Evolutionary conservation across 495 filamentous ascomycete genomes (phyloP).

Genomic region (Hypoxylon cercidicola): DNA sequence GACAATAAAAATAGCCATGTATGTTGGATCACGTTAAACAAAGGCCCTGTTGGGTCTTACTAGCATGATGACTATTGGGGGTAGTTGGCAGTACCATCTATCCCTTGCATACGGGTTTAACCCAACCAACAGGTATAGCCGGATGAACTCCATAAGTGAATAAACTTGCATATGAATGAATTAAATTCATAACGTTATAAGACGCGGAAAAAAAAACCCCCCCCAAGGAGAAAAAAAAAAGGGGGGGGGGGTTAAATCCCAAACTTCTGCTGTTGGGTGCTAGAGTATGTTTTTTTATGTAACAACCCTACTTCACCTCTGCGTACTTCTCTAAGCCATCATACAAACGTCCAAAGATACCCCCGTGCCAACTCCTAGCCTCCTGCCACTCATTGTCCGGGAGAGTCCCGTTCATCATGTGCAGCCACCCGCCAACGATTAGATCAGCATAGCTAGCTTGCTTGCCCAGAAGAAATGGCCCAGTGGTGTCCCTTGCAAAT

Average conservation of each 20-base stretch:
- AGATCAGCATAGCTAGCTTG: conserved; percentile 68
- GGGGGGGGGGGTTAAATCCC: no score
- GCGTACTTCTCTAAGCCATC: conserved; percentile 54
- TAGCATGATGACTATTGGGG: no score
- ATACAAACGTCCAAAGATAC: conserved; percentile 57
- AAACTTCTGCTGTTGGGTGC: no score
- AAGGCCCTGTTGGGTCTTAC: neutral
- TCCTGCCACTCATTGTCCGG: conserved; percentile 64
- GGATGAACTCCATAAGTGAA: no score
- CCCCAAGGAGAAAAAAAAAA: no score
- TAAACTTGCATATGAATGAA: no score
- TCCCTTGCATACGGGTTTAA: no score
- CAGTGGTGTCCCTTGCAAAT: conserved; percentile 49
- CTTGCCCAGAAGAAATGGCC: conserved; percentile 63
- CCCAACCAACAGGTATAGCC: no score
- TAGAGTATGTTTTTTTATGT: no score
- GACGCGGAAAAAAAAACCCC: no score
- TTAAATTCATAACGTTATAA: no score
- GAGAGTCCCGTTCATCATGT: conserved; percentile 47
- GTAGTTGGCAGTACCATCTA: no score
- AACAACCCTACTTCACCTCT: conserved; percentile 1
- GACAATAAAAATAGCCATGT: neutral
- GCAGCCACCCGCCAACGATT: conserved; percentile 70
- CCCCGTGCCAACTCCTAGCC: conserved; percentile 62
- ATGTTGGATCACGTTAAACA: neutral